Evolutionary conservation across 106 monocot species (phyloP), one percentile per base, ranked within the genome.

Genomic region (Dioscorea alata): DNA sequence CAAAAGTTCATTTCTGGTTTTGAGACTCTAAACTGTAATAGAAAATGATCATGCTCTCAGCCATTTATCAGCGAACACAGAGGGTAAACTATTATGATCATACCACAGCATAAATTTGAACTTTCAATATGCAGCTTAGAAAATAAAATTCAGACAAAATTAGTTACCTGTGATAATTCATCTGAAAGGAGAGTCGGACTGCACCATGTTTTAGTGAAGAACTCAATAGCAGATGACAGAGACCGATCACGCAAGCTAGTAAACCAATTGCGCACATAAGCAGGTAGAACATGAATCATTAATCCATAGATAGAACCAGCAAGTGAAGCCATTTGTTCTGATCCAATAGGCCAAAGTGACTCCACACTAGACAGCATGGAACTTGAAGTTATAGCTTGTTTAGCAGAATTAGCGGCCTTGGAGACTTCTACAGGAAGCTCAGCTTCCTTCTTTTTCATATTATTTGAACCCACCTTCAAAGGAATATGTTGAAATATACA

Each of bases 221-320:
- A 82, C 71, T 97, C 97, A 57, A 92, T 79, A 59, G 87, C 82
- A 71, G 80, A 74, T 79, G 76, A 73, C 19, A 86, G 33, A 59
- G 92, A 78, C 50, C 92, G 89, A 51, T 97, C 97, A 75, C 92
- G 86, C 71, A 97, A 74, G 59, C 76, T 73, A 64, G 82, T 79
- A 83, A 89, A 97, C 97, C 92, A 97, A 70, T 86, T 86, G 42
- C 88, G 82, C 25, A 92, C 97, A 85, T 86, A 97, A 66, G 97
- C 89, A 70, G 97, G 92, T 22, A 97, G 77, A 66, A 87, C 80
- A 18, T 71, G 86, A 67, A 97, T 85, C 89, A 92, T 89, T 66
- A 89, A 83, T 71, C 92, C 97, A 83, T 89, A 97, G 50, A 97
- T 71, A 48, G 86, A 74, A 54, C 97, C 92, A 75, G 92, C 84